Conservation (phyloP, 1,284 basidiomycete genomes). For the Moesziomyces globuligerus region DNA sequence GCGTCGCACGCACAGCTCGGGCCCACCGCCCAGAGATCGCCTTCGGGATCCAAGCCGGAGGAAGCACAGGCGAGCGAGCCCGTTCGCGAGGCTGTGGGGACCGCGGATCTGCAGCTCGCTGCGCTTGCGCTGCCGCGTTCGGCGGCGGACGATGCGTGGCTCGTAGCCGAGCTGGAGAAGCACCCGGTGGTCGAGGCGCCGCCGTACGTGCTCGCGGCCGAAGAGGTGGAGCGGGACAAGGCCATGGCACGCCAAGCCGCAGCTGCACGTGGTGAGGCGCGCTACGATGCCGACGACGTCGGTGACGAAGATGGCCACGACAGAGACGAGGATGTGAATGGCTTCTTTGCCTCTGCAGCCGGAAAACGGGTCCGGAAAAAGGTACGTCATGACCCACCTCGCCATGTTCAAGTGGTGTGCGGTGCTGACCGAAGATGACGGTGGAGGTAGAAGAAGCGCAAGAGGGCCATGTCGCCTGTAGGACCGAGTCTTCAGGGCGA, state of each 20-base stretch:
- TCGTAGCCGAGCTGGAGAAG: slow-evolving; percentile 15
- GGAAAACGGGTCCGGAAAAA: slow-evolving; percentile 40
- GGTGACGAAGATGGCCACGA: slow-evolving; percentile 22
- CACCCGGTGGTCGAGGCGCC: slow-evolving; percentile 19
- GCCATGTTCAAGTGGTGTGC: background rate
- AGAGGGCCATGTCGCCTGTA: slow-evolving; percentile 20
- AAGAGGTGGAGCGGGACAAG: slow-evolving; percentile 41
- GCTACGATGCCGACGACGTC: slow-evolving; percentile 4
- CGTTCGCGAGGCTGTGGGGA: background rate
- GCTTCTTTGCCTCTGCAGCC: slow-evolving; percentile 33
- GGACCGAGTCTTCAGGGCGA: slow-evolving; percentile 54
- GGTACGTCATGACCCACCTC: slow-evolving; percentile 24
- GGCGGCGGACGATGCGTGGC: slow-evolving; percentile 17
- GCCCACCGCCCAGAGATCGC: no score
- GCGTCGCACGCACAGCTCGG: no score
- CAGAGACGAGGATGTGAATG: slow-evolving; percentile 56
- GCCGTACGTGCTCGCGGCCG: slow-evolving; percentile 20
- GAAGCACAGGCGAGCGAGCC: background rate
- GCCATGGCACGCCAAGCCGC: slow-evolving; percentile 8
- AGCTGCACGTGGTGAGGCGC: slow-evolving; percentile 18
- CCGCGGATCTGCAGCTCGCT: slow-evolving; percentile 21
- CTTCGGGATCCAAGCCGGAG: no score
- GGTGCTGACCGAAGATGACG: background rate
- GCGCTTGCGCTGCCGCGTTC: slow-evolving; percentile 19
- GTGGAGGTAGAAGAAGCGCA: slow-evolving; percentile 44